Evolutionary conservation across 2,329 filamentous ascomycete genomes (phyloP), one percentile per base, ranked within the genome.

Genomic region (Thermoascus crustaceus): DNA sequence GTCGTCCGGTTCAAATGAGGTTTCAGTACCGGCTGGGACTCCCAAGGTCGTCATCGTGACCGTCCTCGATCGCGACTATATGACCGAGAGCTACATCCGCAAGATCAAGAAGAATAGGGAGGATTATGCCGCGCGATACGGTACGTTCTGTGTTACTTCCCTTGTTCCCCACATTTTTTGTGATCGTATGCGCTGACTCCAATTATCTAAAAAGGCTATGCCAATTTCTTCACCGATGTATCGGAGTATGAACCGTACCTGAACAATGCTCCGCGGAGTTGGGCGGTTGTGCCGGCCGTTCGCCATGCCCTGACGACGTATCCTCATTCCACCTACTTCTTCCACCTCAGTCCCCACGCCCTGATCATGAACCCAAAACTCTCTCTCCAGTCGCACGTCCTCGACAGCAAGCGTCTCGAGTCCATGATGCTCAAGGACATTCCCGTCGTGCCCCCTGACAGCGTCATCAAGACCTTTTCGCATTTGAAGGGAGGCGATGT

Each of bases 391-490:
- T 69, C 76, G 2, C 75, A 85, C 49, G 63, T 98, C 24, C 76
- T 93, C 58, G 68, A 76, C 7, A 64, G 78, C 7, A 66, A 68
- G 34, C 75, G 70, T 37, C 71, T 98, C 31, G 82, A 93, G 52
- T 70, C 69, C 14, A 58, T 84, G 38, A 95, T 96, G 85, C 76
- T 91, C 49, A 82, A 79, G 57, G 84, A 94, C 58, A 73, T 80
- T 35, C 78, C 91, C 4, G 78, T 98, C 33, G 89, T 96, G 6
- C 91, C 89, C 2, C 91, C 93, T 0, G 86, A 95, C 63, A 94
- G 86, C 64, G 88, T 98, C 50, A 96, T 98, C 66, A 89, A 85
- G 68, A 96, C 93, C 0, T 94, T 94, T 56, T 68, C 75, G 10
- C 81, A 94, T 54, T 68, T 94, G n/a, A 78, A 77, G 43, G 80